These are phyloP conservation scores for Pholiota adiposa DNA, from an alignment of 1,284 basidiomycete species.

Conservation along the genomic window DNA sequence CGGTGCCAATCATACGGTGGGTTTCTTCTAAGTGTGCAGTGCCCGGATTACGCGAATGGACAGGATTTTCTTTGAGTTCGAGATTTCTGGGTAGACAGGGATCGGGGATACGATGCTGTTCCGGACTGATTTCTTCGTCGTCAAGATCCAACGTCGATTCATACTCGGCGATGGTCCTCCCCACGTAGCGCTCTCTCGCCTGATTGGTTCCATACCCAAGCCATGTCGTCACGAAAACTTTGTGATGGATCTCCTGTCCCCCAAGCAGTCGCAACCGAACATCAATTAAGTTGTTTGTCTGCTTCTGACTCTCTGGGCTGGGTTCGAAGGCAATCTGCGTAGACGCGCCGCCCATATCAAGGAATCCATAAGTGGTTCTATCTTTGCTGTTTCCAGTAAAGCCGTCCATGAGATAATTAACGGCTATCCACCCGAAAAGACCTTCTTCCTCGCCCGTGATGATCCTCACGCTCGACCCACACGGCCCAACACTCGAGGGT, in stretches of 20 bases:
- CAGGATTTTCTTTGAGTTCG: constrained; percentile 54
- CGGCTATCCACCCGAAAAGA: constrained; percentile 97
- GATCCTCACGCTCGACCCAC: constrained; percentile 89
- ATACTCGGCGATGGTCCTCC: constrained; percentile 62
- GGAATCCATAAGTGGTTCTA: constrained; percentile 91
- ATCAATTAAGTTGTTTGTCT: constrained; percentile 70
- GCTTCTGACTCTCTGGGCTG: constrained; percentile 54
- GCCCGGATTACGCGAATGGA: constrained; percentile 43
- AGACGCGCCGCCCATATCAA: constrained; percentile 99
- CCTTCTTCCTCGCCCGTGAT: constrained; percentile 99
- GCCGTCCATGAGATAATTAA: constrained; percentile 99
- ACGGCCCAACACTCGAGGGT: constrained; percentile 70
- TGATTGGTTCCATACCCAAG: constrained; percentile 98
- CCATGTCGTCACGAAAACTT: constrained; percentile 98
- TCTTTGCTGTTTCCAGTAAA: constrained; percentile 70
- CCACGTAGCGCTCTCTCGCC: constrained; percentile 90
- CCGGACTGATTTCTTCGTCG: constrained; percentile 29
- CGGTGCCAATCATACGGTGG: constrained; percentile 83
- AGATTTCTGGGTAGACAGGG: constrained; percentile 91
- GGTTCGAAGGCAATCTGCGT: constrained; percentile 98
- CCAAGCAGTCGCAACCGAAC: constrained; percentile 84
- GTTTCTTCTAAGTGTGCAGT: constrained; percentile 48
- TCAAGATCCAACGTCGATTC: constrained; percentile 40
- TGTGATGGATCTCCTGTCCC: constrained; percentile 87
- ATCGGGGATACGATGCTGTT: constrained; percentile 64